A percentile compares a stretch with the other conserved stretches of the same genome.
Evolutionary conservation across 1,284 basidiomycete genomes (phyloP).

Genomic region (Trichosporon sp.): DNA sequence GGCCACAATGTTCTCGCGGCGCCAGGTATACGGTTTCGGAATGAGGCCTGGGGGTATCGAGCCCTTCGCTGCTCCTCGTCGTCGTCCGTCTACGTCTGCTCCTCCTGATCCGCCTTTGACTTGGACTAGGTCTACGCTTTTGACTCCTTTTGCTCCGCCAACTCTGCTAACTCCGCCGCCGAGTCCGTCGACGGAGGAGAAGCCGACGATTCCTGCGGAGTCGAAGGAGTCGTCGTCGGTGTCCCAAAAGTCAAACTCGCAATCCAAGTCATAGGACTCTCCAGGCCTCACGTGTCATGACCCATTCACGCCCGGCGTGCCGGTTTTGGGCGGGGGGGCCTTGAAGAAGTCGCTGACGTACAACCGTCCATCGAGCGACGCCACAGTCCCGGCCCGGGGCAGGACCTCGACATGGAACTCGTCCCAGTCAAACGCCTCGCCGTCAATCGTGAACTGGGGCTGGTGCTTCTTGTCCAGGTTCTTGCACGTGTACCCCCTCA

Average conservation of each 20-base stretch:
- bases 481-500: conserved; percentile 69
- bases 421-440: conserved; percentile 77
- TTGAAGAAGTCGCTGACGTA: conserved; percentile 46
- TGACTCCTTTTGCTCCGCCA: no score
- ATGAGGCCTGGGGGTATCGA: not conserved
- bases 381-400: conserved; percentile 67
- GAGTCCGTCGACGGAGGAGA: no score
- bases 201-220: no score
- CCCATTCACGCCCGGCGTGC: not conserved
- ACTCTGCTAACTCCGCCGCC: no score
- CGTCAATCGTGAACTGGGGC: conserved; percentile 63
- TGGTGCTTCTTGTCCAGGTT: conserved; percentile 66
- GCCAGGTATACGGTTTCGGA: conserved; percentile 7
- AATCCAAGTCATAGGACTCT: not conserved
- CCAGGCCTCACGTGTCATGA: conserved; percentile 14
- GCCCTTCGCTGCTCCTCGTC: not conserved
- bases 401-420: conserved; percentile 83
- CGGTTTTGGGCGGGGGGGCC: not conserved
- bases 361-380: conserved; percentile 70
- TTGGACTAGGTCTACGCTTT: no score
- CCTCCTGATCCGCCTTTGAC: not conserved
- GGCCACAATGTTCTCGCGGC: not conserved
- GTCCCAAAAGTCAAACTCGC: no score
- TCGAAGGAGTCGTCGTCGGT: no score
- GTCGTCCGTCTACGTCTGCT: not conserved